Base-by-base conservation (phyloP, 345 rosid species). In the Cardiospermum halicacabum region DNA sequence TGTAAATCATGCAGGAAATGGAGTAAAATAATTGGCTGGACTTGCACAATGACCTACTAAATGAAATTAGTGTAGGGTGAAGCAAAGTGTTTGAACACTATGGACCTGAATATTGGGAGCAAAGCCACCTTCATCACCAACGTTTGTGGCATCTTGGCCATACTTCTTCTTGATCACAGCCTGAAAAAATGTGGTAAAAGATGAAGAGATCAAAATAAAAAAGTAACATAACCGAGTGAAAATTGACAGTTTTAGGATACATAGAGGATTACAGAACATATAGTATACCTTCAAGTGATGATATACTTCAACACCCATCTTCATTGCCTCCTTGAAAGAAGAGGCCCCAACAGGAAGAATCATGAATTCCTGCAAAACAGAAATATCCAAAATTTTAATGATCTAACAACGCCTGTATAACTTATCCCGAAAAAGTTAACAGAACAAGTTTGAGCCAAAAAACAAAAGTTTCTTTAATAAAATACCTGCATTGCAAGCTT, bases 291-390 rank as follows among this genome's bases (percentile, higher is more conserved):
- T 85, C 75, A 85, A 62, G 55, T 82, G 77, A 68, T 84, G 93
- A 73, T 87, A 87, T 11, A 82, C 88, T 77, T 87, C 93, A 56
- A 78, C 77, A 4, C 89, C 93, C 85, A 87, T 87, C 82, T 84
- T 82, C 93, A 87, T 84, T 73, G 88, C 88, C 69, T 87, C 88
- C 72, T 77, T 84, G 79, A 87, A 87, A 36, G 85, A 75, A 39
- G 87, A 78, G 48, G 89, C 92, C 34, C 86, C 87, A 1, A 73
- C 66, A 32, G 92, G 92, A 26, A 84, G 92, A 66, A 84, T 81
- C 89, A 87, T 80, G 68, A 87, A 84, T 60, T 87, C 92, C 92
- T 86, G 70, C 5, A 75, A 3, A 58, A 58, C 22, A 26, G 34
- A 31, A 13, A 71, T 3, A 0, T 7, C 59, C 18, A 73, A 68